A percentile compares a stretch with the other conserved stretches of the same genome.
phyloP scores from a whole-genome alignment of 768 basidiomycete species.

The Lactarius indigo region DNA sequence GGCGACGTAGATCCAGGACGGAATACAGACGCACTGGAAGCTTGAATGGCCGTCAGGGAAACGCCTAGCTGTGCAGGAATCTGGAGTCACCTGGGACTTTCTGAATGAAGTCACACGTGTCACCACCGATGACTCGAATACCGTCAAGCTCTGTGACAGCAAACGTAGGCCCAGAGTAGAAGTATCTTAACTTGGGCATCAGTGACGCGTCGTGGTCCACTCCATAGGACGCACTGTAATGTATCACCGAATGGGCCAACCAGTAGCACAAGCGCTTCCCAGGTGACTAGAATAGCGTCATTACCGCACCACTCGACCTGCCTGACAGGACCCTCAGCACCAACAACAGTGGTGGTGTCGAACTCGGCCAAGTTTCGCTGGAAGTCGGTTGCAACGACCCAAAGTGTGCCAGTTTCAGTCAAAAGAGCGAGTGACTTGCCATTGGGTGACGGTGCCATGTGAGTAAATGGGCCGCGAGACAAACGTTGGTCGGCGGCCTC shows the following conservation, averaged over 20 bases:
- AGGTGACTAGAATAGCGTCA: constrained; percentile 86
- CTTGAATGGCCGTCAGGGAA: constrained; percentile 37
- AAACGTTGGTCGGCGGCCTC: constrained; percentile 87
- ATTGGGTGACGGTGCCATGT: constrained; percentile 87
- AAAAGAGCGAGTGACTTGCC: constrained; percentile 88
- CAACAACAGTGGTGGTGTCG: constrained; percentile 55
- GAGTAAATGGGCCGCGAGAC: constrained; percentile 83
- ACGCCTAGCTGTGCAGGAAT: neutral
- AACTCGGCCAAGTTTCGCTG: constrained; percentile 86
- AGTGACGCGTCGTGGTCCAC: constrained; percentile 5
- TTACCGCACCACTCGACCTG: constrained; percentile 96
- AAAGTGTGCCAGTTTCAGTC: constrained; percentile 66
- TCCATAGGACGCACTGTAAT: constrained; percentile 57
- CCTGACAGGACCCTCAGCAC: constrained; percentile 54
- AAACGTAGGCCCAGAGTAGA: constrained; percentile 70
- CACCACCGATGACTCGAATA: constrained; percentile 74
- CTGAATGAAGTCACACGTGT: constrained; percentile 84
- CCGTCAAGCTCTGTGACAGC: constrained; percentile 88
- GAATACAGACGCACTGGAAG: constrained; percentile 78
- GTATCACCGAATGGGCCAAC: constrained; percentile 93
- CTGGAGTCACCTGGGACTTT: constrained; percentile 74
- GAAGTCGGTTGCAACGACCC: constrained; percentile 96
- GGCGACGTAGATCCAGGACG: constrained; percentile 90
- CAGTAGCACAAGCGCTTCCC: constrained; percentile 71
- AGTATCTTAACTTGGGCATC: constrained; percentile 45